Base-by-base conservation (phyloP, 306 rosid genomes). In the Trifolium dubium region DNA sequence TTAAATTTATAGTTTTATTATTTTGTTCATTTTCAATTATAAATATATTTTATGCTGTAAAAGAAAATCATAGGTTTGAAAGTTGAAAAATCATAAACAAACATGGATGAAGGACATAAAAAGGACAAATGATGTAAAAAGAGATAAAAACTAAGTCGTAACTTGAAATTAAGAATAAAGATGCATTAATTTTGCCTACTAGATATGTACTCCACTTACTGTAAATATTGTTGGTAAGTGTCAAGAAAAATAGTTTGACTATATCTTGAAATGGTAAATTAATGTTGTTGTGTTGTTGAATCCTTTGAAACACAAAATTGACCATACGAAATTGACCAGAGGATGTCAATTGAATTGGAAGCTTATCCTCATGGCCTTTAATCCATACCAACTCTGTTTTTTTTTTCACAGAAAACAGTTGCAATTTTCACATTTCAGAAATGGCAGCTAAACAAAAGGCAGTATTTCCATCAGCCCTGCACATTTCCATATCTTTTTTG, bases 311-410 rank as follows among this genome's bases (percentile, higher is more conserved):
- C 10, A 74, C 47, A 5, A 74, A 74, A 10, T 58, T 63, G 2
- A 43, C 59, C 71, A 62, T 61, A 2, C 1, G 40, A 47, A 8
- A 4, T 47, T 74, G 78, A 1, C 78, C 78, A 11, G 78, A 62
- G 10, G 78, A 47, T 47, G 78, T 71, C 46, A 74, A 62, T 47
- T 74, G 71, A 62, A 74, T 74, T 49, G 78, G 78, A 0, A 74
- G 13, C 28, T 62, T n/a, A n/a, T n/a, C n/a, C n/a, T n/a, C n/a
- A n/a, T n/a, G n/a, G n/a, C n/a, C n/a, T n/a, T n/a, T n/a, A n/a
- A n/a, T n/a, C n/a, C n/a, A n/a, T n/a, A n/a, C n/a, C n/a, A n/a
- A n/a, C n/a, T n/a, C n/a, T n/a, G n/a, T n/a, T n/a, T n/a, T n/a
- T n/a, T 32, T 6, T 62, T 47, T 3, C 6, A 6, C 64, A 8